These are phyloP conservation scores for Juglanconis oblonga DNA, from an alignment of 2,329 filamentous ascomycete genomes.

Conservation along the genomic window DNA sequence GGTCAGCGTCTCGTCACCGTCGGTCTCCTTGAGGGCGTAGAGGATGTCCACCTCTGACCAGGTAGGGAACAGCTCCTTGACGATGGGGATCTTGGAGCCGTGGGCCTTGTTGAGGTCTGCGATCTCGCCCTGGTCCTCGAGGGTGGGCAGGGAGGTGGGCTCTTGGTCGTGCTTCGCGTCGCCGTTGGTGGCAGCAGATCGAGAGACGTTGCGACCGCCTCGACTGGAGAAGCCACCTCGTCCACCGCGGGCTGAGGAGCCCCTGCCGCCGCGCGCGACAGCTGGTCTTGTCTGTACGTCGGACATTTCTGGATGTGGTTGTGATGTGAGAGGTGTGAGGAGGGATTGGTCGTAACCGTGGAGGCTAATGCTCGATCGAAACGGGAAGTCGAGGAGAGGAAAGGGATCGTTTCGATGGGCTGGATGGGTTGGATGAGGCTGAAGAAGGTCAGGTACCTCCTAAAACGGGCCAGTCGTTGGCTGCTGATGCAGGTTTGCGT, in stretches of 20 bases:
- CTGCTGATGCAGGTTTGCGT: neutral
- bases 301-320: conserved; percentile 69
- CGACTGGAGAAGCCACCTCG: conserved; percentile 44
- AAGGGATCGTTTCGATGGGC: neutral
- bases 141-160: conserved; percentile 50
- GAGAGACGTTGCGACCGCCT: conserved; percentile 65
- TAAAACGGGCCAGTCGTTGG: neutral
- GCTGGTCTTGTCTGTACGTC: conserved; percentile 84
- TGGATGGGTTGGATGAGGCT: neutral
- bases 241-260: conserved; percentile 49
- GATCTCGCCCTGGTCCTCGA: conserved; percentile 83
- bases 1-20: conserved; percentile 72
- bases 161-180: conserved; percentile 63
- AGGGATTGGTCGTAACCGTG: conserved; percentile 17
- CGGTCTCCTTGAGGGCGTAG: conserved; percentile 85
- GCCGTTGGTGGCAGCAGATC: conserved; percentile 68
- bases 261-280: conserved; percentile 86
- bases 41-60: conserved; percentile 96
- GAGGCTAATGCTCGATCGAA: conserved; percentile 16
- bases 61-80: conserved; percentile 91
- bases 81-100: conserved; percentile 70
- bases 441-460: neutral
- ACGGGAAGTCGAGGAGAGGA: conserved; percentile 28
- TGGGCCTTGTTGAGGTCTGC: conserved; percentile 91
- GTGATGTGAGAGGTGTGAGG: conserved; percentile 23